Evolutionary conservation across 345 rosid species (phyloP), one percentile per base, ranked within the genome.

Genomic region (Orychophragmus violaceus): DNA sequence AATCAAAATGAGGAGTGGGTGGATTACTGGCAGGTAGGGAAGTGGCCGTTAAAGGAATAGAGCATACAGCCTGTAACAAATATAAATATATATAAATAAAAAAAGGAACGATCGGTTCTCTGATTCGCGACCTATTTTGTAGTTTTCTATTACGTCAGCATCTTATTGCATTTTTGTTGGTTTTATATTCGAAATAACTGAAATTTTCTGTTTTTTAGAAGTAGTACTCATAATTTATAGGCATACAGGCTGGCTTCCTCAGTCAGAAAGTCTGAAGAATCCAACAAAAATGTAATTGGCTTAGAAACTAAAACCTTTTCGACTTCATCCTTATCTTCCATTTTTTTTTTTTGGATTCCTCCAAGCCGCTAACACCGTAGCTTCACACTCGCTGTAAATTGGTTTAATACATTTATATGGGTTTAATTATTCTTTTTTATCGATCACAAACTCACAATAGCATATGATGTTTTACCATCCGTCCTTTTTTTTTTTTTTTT

Each of bases 81-180:
- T n/a, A n/a, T n/a, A n/a, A n/a, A n/a, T n/a, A n/a, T n/a, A n/a
- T n/a, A n/a, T n/a, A n/a, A n/a, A 25, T 4, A 8, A 19, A 18
- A 46, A 59, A 69, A 74, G 71, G 54, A 74, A 79, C 78, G 70
- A 81, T 79, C 73, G 82, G 71, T 78, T 75, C 72, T 82, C 81
- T 71, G 76, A 80, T 81, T 77, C 80, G 84, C 80, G 80, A 85
- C 82, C 85, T 18, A 6, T 65, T 57, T 84, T 83, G 90, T 87
- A 82, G 86, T 85, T 80, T 87, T 69, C 3, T 6, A 66, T 81
- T 87, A 83, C 61, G 59, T 85, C 91, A 81, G 68, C 79, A 68
- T 29, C 8, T 29, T 14, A 14, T 11, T 45, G 19, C 33, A 13
- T 45, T 53, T 9, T 7, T 27, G 19, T 46, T 39, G 8, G 50